A percentile compares a stretch with the other conserved stretches of the same genome.
phyloP scores from a whole-genome alignment of 2,329 filamentous ascomycete species.

The Aspergillus chevalieri region DNA sequence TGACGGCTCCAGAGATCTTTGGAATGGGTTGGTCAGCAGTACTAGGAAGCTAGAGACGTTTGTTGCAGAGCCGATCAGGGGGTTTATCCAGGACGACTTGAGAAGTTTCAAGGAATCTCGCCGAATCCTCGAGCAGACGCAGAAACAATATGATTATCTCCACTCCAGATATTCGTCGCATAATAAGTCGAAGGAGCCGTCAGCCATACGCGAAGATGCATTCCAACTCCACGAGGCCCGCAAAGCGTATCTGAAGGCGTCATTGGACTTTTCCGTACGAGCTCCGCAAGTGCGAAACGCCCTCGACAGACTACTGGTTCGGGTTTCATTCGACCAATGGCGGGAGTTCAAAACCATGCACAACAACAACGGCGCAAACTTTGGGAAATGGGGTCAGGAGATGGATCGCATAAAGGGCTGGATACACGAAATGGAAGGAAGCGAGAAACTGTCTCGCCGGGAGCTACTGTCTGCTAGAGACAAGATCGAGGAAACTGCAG shows the following conservation, averaged over 20 bases:
- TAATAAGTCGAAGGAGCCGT: constrained; percentile 89
- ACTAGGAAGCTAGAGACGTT: constrained; percentile 71
- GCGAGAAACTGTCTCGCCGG: constrained; percentile 74
- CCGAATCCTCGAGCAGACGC: constrained; percentile 66
- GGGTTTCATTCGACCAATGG: constrained; percentile 80
- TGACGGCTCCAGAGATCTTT: constrained; percentile 83
- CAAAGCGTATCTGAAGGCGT: constrained; percentile 82
- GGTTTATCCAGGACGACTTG: constrained; percentile 73
- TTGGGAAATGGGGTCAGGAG: constrained; percentile 65
- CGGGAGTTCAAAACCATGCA: constrained; percentile 70
- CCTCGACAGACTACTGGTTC: constrained; percentile 80
- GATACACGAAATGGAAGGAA: constrained; percentile 87
- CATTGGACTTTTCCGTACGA: constrained; percentile 86
- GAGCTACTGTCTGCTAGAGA: constrained; percentile 74
- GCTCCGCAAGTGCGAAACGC: constrained; percentile 78
- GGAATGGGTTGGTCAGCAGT: constrained; percentile 66
- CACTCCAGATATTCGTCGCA: constrained; percentile 77
- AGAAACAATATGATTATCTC: constrained; percentile 76
- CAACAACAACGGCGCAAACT: constrained; percentile 56
- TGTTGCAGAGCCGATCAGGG: constrained; percentile 73
- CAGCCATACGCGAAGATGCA: constrained; percentile 83
- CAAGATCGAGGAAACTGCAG: constrained; percentile 72
- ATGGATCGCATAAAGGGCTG: constrained; percentile 90
- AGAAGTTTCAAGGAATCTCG: constrained; percentile 80
- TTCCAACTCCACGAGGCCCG: constrained; percentile 91